Evolutionary conservation across 257 asterid species (phyloP).

Genomic region (Primulina huaijiensis): DNA sequence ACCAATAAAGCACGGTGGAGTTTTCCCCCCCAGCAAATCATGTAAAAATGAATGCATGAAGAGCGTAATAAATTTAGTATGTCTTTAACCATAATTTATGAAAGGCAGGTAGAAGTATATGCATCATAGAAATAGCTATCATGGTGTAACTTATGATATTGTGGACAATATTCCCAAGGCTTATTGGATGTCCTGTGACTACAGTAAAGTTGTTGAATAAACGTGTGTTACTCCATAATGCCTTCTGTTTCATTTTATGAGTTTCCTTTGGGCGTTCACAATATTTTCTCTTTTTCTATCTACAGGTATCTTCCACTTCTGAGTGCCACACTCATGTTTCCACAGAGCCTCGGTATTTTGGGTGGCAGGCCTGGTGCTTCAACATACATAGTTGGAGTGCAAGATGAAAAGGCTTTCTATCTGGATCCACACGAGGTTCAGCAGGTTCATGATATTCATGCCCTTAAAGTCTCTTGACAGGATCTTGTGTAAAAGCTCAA

Average conservation of each 20-base stretch:
- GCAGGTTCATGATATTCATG: conserved; percentile 49
- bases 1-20: background rate
- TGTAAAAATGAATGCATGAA: background rate
- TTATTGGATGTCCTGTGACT: conserved; percentile 5
- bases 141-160: background rate
- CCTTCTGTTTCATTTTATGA: conserved; percentile 1
- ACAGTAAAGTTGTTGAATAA: background rate
- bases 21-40: background rate
- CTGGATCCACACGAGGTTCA: conserved; percentile 98
- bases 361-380: conserved; percentile 99
- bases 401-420: conserved; percentile 87
- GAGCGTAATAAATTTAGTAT: background rate
- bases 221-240: background rate
- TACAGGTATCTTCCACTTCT: conserved; percentile 85
- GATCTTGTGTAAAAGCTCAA: conserved; percentile 21
- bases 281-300: conserved; percentile 5
- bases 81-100: background rate
- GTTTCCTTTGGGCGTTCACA: background rate
- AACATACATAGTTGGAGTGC: conserved; percentile 93
- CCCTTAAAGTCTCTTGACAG: conserved; percentile 10
- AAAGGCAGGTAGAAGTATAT: background rate
- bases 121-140: background rate
- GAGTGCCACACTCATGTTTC: conserved; percentile 78
- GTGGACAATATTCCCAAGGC: background rate
- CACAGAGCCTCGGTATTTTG: conserved; percentile 92